Evolutionary conservation across 2,329 filamentous ascomycete genomes (phyloP).

Genomic region (Beauveria sp.): DNA sequence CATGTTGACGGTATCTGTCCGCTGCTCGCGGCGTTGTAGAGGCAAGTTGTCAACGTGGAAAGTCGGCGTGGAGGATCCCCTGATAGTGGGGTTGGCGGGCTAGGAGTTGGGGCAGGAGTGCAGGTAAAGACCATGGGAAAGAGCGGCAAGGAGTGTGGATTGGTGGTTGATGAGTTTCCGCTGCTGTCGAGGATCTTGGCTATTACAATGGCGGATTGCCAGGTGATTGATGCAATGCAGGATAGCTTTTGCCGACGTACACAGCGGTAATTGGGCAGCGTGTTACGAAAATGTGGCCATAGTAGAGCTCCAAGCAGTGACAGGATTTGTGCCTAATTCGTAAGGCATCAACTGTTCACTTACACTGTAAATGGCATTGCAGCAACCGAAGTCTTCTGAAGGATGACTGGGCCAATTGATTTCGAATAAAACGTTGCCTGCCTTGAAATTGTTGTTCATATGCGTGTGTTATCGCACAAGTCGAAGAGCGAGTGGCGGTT

Average conservation of each 20-base stretch:
- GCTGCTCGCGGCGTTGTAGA: constrained; percentile 6
- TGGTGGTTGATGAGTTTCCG: neutral
- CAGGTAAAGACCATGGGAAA: neutral
- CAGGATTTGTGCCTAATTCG: neutral
- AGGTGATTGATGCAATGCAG: neutral
- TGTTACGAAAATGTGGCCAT: constrained; percentile 11
- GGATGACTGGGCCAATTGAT: no score
- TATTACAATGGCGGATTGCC: neutral
- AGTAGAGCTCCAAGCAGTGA: neutral
- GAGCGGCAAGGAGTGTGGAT: neutral
- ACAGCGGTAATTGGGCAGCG: neutral
- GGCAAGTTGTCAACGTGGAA: constrained; percentile 9
- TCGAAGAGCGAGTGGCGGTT: no score
- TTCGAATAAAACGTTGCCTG: no score
- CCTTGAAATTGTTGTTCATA: no score
- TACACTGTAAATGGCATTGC: neutral
- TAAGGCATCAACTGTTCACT: constrained; percentile 1
- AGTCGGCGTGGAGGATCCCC: constrained; percentile 13
- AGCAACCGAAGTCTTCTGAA: neutral
- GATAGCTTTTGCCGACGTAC: neutral
- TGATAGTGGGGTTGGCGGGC: constrained; percentile 13
- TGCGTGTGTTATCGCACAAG: no score
- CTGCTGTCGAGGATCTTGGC: neutral
- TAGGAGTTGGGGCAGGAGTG: constrained; percentile 5
- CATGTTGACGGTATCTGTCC: constrained; percentile 25